Base-by-base conservation (phyloP, 371 early-diverging fungal genomes). In the Mucor sp. region DNA sequence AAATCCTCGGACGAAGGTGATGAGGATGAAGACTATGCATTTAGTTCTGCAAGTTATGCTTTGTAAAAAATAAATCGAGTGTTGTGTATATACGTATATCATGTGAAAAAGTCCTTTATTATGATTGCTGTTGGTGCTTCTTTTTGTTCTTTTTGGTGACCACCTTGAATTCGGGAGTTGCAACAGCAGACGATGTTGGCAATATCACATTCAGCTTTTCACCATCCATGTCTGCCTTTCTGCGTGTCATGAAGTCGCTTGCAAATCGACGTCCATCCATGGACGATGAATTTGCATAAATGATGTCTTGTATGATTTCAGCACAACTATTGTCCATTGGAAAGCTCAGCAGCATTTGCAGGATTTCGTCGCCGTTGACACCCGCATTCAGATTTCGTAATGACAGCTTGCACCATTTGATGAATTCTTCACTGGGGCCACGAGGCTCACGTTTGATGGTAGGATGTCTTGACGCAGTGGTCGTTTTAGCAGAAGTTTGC, bases 201-300 rank as follows among this genome's bases (percentile, higher is more conserved):
- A 62, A 25, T 11, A 62, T 33, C 2, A 50, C 14, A 41, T 73
- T 62, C 68, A 57, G 74, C 67, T 56, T 63, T 68, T 56, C 56
- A 25, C 74, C 83, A 28, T 85, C 84, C 39, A 70, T 35, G 74
- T 91, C 91, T 6, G 82, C 86, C 69, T 89, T 89, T 62, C 91
- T 85, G 41, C 88, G 81, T 60, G 82, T 86, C 47, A 89, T 81
- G 70, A 90, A 91, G 71, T 90, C 91, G 23, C 88, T 83, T 11
- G 90, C 91, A 75, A 91, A 91, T n/a, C 86, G 85, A 35, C 88
- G 86, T 17, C 90, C 88, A 64, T 91, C 90, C 66, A 90, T 74
- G 3, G 80, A 80, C 32, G 77, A 63, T 6, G 90, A 88, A 68
- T 85, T 78, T 33, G 89, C 89, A 69, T 91, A 90, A 41, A 91